phyloP scores from a whole-genome alignment of 2,329 filamentous ascomycete species.

The Cladosporium colombiae region DNA sequence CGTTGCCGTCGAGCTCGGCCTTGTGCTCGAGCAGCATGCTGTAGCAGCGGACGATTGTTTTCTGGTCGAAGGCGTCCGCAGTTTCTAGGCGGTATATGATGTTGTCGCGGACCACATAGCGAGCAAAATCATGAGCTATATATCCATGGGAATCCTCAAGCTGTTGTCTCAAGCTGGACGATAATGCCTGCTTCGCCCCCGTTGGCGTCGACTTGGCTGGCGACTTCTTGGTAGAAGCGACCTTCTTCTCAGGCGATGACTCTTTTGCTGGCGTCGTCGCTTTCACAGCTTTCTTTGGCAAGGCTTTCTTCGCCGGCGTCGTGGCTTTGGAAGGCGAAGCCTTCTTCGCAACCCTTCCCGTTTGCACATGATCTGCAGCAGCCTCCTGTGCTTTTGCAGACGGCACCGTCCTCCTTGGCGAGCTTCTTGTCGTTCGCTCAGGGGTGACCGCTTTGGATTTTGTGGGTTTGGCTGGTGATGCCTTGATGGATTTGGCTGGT shows the following conservation, averaged over 20 bases:
- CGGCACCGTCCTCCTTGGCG: not conserved
- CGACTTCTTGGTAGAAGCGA: not conserved
- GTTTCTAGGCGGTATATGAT: not conserved
- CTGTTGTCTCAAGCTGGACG: not conserved
- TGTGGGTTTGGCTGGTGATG: constrained; percentile 1
- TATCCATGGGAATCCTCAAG: not conserved
- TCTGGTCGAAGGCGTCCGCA: not conserved
- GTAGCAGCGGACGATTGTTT: not conserved
- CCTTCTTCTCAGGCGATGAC: constrained; percentile 11
- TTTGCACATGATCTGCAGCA: not conserved
- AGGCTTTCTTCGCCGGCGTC: not conserved
- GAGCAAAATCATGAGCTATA: not conserved
- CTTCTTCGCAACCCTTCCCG: constrained; percentile 11
- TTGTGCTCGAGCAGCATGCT: not conserved
- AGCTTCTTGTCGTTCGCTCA: not conserved
- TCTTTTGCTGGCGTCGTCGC: not conserved
- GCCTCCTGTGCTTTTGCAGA: constrained; percentile 8
- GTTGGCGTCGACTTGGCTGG: not conserved
- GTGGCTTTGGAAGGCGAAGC: constrained; percentile 20
- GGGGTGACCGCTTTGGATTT: not conserved
- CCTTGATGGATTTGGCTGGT: constrained; percentile 9
- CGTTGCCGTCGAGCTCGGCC: constrained; percentile 15
- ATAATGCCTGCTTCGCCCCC: not conserved
- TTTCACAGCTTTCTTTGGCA: not conserved
- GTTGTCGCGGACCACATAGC: not conserved